A percentile compares a stretch with the other conserved stretches of the same genome.
Evolutionary conservation across 768 basidiomycete species (phyloP).

Genomic region (Suillus decipiens): DNA sequence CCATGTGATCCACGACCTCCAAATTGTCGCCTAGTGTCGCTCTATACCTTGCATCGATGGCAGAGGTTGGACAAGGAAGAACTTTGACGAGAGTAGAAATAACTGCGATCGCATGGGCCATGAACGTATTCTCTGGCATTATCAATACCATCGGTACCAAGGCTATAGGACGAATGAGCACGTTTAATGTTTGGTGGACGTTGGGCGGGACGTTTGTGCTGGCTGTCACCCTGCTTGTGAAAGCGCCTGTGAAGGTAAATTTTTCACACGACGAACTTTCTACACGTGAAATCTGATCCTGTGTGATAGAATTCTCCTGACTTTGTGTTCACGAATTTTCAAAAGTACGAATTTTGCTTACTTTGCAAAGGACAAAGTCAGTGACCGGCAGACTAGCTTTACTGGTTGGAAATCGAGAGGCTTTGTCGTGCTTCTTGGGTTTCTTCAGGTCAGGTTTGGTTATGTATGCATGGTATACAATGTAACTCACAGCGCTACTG

Average conservation of each 20-base stretch:
- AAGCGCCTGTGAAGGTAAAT: slow-evolving; percentile 52
- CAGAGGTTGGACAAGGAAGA: slow-evolving; percentile 49
- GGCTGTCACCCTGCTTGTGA: slow-evolving; percentile 55
- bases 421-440: slow-evolving; percentile 60
- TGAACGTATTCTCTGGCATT: slow-evolving; percentile 55
- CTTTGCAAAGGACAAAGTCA: background rate
- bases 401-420: slow-evolving; percentile 55
- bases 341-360: slow-evolving; percentile 41
- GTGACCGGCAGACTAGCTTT: slow-evolving; percentile 36
- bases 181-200: slow-evolving; percentile 63
- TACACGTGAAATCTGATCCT: slow-evolving; percentile 3
- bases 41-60: slow-evolving; percentile 53
- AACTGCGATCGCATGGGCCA: slow-evolving; percentile 55
- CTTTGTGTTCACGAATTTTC: slow-evolving; percentile 58
- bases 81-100: slow-evolving; percentile 50
- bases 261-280: slow-evolving; percentile 20
- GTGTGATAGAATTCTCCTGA: slow-evolving; percentile 45
- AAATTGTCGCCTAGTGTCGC: slow-evolving; percentile 39
- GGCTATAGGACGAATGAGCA: slow-evolving; percentile 55
- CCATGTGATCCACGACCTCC: background rate
- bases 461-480: background rate
- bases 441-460: slow-evolving; percentile 26
- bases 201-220: slow-evolving; percentile 58
- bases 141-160: slow-evolving; percentile 59
- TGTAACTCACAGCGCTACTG: slow-evolving; percentile 10